A percentile compares a stretch with the other conserved stretches of the same genome.
Conservation (phyloP, 495 filamentous ascomycete genomes). For the Halenospora varia region DNA sequence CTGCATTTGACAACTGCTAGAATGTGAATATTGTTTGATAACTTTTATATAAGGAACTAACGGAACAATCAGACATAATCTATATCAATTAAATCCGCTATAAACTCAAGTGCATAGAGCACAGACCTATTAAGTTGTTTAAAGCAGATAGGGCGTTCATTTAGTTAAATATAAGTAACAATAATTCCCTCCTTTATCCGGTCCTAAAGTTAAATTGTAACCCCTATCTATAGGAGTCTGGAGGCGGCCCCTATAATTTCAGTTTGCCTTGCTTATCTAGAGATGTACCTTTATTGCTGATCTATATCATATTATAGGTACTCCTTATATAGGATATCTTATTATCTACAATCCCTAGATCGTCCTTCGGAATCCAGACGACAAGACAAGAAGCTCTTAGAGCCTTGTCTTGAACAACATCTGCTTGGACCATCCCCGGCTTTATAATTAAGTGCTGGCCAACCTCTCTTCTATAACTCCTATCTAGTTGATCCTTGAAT, state of each 20-base stretch:
- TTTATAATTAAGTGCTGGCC: not conserved
- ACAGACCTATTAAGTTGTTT: no score
- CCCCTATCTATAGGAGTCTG: not conserved
- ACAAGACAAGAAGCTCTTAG: conserved; percentile 66
- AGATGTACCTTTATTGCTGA: conserved; percentile 69
- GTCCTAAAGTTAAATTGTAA: not conserved
- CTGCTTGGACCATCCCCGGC: not conserved
- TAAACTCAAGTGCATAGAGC: no score
- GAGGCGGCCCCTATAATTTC: conserved; percentile 1
- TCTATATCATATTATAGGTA: conserved; percentile 60
- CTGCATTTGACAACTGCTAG: no score
- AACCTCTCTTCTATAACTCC: not conserved
- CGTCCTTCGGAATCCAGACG: conserved; percentile 74
- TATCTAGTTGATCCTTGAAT: not conserved
- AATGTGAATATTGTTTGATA: no score
- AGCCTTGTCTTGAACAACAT: conserved; percentile 54
- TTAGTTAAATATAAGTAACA: no score
- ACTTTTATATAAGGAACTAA: no score
- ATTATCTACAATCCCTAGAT: conserved; percentile 67
- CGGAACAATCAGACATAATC: no score
- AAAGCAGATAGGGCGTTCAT: no score
- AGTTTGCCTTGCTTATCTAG: conserved; percentile 55
- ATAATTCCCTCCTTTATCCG: no score
- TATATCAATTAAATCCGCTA: no score
- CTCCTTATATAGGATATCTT: conserved; percentile 50